Base-by-base conservation (phyloP, 352 stramenopile species). In the Phytophthora nicotianae region DNA sequence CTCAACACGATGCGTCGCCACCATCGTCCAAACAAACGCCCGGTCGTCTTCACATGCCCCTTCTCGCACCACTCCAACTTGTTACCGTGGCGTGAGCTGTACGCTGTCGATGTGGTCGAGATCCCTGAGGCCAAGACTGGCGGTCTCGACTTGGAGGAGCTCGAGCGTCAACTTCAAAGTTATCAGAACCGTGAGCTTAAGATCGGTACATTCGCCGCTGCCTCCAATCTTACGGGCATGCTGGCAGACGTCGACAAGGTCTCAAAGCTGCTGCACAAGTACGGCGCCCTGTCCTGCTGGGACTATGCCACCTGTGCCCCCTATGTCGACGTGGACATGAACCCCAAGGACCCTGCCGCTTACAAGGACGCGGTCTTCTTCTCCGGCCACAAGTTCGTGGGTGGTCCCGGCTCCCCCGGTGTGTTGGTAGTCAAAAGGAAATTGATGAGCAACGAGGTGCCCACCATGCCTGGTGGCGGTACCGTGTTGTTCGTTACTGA, bases 1-100 rank as follows among this genome's bases (percentile, higher is more conserved):
- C 59, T 94, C 32, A 65, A 82, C 20, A 69, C 63, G 41, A 72
- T 72, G 62, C 58, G 68, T 23, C 68, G 68, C 53, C 58, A 72
- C 26, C 68, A 72, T 50, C 68, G 63, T 19, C 57, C 41, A 3
- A 49, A 48, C 58, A 69, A 61, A 68, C 85, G 56, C 0, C 84
- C 94, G 0, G 86, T 98, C 6, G 88, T 98, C 37, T 94, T 98
- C 46, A 90, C 93, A n/a, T 86, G 93, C 35, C 96, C 96, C 9
- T 98, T 97, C 52, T 97, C 98, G 65, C 97, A 99, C 72, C 97
- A 99, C 71, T 98, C 93, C 19, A 99, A 99, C 74, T 65, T 99
- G 24, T 70, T 99, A 9, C 96, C 96, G 6, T 99, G 97, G 97
- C 76, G 97, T 48, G 97, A 99, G 80, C 89, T 83, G 26, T 53